A percentile compares a stretch with the other conserved stretches of the same genome.
phyloP scores from a whole-genome alignment of 768 basidiomycete species.

The Podaxis pistillaris region DNA sequence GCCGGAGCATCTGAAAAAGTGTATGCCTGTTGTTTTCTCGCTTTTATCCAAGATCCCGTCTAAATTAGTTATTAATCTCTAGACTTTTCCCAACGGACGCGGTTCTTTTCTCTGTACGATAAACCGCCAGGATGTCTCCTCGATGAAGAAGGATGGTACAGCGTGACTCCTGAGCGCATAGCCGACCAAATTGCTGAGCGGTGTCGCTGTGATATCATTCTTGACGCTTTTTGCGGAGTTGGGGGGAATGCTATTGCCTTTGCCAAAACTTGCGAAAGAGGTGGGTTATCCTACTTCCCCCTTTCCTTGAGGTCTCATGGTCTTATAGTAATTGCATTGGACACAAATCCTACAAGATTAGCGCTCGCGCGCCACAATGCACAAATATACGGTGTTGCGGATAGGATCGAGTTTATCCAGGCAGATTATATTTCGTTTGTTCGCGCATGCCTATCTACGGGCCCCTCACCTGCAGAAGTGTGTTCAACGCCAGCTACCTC shows the following conservation, averaged over 20 bases:
- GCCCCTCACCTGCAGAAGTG: conserved; percentile 20
- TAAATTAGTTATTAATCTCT: background rate
- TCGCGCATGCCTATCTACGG: conserved; percentile 39
- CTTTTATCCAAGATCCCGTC: background rate
- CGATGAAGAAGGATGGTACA: conserved; percentile 98
- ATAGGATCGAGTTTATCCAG: conserved; percentile 92
- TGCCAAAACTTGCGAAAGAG: conserved; percentile 92
- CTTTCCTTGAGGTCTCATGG: background rate
- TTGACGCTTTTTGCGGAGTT: conserved; percentile 97
- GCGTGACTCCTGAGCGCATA: conserved; percentile 92
- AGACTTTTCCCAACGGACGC: conserved; percentile 87
- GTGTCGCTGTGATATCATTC: conserved; percentile 78
- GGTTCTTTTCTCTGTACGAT: conserved; percentile 79
- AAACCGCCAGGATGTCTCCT: conserved; percentile 73
- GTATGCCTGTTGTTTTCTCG: conserved; percentile 42
- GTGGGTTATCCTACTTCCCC: conserved; percentile 42
- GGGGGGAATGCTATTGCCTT: conserved; percentile 98
- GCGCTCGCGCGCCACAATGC: conserved; percentile 94
- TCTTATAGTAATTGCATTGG: conserved; percentile 84
- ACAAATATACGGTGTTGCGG: conserved; percentile 88
- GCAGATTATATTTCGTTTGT: conserved; percentile 85
- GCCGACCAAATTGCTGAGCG: conserved; percentile 91
- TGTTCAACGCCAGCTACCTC: background rate
- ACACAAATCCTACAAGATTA: conserved; percentile 80
- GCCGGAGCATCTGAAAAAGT: conserved; percentile 79